Evolutionary conservation across 1,284 basidiomycete species (phyloP).

Genomic region (Fomitopsis palustris): DNA sequence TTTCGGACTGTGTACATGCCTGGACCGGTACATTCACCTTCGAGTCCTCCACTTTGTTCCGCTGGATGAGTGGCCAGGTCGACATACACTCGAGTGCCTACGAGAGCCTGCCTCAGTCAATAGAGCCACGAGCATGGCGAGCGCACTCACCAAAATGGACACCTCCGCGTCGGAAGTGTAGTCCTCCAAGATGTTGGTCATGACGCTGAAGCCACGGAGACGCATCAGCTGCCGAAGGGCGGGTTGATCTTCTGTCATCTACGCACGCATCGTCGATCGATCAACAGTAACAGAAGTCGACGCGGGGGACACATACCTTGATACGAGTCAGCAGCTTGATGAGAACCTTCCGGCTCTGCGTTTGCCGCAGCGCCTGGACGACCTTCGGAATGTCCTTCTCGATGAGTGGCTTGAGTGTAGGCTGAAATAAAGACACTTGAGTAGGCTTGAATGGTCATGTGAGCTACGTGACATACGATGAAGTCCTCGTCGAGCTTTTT

Average conservation of each 20-base stretch:
- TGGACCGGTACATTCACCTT: slow-evolving; percentile 72
- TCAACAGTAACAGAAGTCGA: not conserved
- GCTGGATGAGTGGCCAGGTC: slow-evolving; percentile 81
- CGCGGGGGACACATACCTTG: slow-evolving; percentile 45
- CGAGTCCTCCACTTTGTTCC: slow-evolving; percentile 94
- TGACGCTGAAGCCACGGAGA: slow-evolving; percentile 90
- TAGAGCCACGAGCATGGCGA: not conserved
- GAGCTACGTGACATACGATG: slow-evolving; percentile 45
- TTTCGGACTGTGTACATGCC: slow-evolving; percentile 49
- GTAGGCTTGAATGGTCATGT: not conserved
- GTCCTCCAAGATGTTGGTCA: slow-evolving; percentile 88
- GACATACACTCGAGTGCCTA: slow-evolving; percentile 76
- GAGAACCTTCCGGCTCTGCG: slow-evolving; percentile 81
- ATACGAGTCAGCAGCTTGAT: slow-evolving; percentile 85
- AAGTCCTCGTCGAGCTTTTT: slow-evolving; percentile 95
- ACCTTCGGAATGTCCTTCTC: slow-evolving; percentile 88
- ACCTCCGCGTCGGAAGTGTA: slow-evolving; percentile 73
- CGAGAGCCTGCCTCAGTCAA: not conserved
- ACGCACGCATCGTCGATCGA: not conserved
- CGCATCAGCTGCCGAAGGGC: slow-evolving; percentile 88
- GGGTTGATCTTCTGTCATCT: slow-evolving; percentile 84
- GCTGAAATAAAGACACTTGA: slow-evolving; percentile 34
- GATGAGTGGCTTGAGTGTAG: slow-evolving; percentile 70
- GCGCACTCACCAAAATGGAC: slow-evolving; percentile 52
- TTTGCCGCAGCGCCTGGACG: slow-evolving; percentile 89